A percentile compares a stretch with the other conserved stretches of the same genome.
Conservation (phyloP, 2,329 filamentous ascomycete species). For the Aureobasidium sp. region DNA sequence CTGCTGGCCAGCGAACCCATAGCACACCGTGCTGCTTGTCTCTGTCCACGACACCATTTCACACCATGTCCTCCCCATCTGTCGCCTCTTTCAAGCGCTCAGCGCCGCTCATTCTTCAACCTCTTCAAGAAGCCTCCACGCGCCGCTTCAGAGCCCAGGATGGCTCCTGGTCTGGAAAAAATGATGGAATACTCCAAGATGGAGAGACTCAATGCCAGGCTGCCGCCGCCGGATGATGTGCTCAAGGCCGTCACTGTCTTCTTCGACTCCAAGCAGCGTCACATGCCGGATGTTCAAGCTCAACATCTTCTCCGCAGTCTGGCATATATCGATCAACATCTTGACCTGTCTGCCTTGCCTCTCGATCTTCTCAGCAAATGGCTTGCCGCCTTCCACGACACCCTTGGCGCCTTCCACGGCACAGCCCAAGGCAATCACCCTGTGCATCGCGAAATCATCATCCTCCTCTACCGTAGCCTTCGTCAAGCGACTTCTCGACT, state of each 20-base stretch:
- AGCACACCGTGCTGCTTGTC: slow-evolving; percentile 39
- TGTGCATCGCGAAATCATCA: neutral
- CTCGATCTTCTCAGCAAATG: neutral
- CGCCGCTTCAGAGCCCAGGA: slow-evolving; percentile 53
- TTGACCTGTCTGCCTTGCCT: neutral
- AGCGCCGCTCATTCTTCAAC: slow-evolving; percentile 55
- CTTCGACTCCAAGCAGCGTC: slow-evolving; percentile 43
- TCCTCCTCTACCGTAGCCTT: neutral
- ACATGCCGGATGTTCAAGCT: slow-evolving; percentile 61
- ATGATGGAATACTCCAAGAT: slow-evolving; percentile 63
- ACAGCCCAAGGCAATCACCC: neutral
- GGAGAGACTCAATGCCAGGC: slow-evolving; percentile 55
- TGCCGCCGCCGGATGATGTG: slow-evolving; percentile 58
- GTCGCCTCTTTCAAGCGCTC: slow-evolving; percentile 18
- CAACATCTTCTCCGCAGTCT: slow-evolving; percentile 54
- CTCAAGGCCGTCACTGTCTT: slow-evolving; percentile 58
- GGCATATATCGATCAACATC: slow-evolving; percentile 47
- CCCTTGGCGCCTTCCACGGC: no score
- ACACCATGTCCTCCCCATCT: slow-evolving; percentile 22
- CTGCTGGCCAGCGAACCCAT: slow-evolving; percentile 48
- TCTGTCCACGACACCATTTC: slow-evolving; percentile 28
- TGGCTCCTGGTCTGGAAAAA: slow-evolving; percentile 64
- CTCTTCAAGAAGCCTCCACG: slow-evolving; percentile 52
- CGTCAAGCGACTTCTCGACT: neutral
- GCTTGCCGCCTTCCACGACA: neutral